phyloP scores from a whole-genome alignment of 176 grass and related monocot genomes.

The Leersia perrieri region DNA sequence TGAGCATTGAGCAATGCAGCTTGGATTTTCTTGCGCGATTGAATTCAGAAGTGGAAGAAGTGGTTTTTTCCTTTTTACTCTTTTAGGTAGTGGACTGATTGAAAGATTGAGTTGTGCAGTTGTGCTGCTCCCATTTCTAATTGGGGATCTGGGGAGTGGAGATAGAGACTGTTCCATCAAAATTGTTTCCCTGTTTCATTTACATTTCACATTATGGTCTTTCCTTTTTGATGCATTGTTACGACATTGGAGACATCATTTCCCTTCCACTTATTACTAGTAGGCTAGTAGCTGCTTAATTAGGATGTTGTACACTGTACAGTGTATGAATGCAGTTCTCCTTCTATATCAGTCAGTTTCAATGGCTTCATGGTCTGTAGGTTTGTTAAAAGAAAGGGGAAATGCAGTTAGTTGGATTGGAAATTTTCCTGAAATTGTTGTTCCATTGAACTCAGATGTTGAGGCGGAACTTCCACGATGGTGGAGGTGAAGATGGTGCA shows the following conservation, averaged over 20 bases:
- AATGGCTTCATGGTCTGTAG: background rate
- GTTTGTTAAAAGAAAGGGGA: background rate
- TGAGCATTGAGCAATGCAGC: slow-evolving; percentile 40
- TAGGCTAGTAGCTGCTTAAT: background rate
- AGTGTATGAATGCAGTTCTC: background rate
- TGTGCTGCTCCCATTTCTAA: background rate
- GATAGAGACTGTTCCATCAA: background rate
- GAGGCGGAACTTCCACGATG: slow-evolving; percentile 23
- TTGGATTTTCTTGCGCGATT: background rate
- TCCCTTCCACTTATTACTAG: background rate
- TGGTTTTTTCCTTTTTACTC: background rate
- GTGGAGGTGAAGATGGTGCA: slow-evolving; percentile 30
- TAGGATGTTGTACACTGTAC: background rate
- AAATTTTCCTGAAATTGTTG: background rate
- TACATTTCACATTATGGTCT: background rate
- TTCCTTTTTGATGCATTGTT: background rate
- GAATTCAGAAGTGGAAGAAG: background rate
- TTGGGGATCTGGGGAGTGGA: background rate
- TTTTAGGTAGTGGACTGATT: background rate
- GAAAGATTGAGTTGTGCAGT: background rate
- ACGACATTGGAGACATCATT: background rate
- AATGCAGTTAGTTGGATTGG: background rate
- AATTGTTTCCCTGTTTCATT: background rate
- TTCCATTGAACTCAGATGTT: slow-evolving; percentile 47
- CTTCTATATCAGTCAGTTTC: background rate